phyloP scores from a whole-genome alignment of 73 alveolate species.

The Paramecium sexaurelia region DNA sequence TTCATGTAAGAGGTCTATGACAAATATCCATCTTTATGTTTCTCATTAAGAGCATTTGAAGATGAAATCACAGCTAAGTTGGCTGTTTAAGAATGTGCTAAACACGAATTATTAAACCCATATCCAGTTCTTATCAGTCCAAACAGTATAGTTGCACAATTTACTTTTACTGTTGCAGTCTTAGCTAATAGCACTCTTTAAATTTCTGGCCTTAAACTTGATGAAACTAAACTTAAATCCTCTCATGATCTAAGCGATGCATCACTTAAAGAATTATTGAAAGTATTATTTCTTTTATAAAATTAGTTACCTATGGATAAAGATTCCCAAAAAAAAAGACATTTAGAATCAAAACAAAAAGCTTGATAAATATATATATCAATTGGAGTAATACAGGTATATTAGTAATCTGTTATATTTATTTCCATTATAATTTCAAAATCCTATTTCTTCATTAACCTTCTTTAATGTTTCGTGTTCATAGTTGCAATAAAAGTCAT shows the following conservation, averaged over 20 bases:
- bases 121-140: constrained; percentile 90
- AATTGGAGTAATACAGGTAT: not conserved
- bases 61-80: constrained; percentile 88
- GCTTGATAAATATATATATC: constrained; percentile 29
- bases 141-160: constrained; percentile 89
- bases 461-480: constrained; percentile 78
- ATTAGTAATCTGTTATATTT: not conserved
- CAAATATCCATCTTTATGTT: constrained; percentile 94
- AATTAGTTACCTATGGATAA: constrained; percentile 41
- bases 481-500: constrained; percentile 85
- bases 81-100: constrained; percentile 92
- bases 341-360: not conserved
- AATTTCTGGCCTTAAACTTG: constrained; percentile 70
- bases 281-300: not conserved
- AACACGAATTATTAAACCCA: constrained; percentile 86
- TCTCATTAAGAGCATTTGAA: constrained; percentile 91
- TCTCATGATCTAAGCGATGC: constrained; percentile 45
- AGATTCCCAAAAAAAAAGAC: constrained; percentile 25
- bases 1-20: constrained; percentile 91
- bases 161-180: constrained; percentile 87
- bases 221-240: constrained; percentile 43
- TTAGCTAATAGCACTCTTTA: constrained; percentile 80
- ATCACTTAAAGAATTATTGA: not conserved
- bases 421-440: not conserved
- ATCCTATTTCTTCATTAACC: constrained; percentile 86